Percentiles rank a stretch among this genome's conserved stretches.
These are phyloP conservation scores for Yamadazyma atlantica DNA, from an alignment of 1,139 yeast species.

Conservation along the genomic window DNA sequence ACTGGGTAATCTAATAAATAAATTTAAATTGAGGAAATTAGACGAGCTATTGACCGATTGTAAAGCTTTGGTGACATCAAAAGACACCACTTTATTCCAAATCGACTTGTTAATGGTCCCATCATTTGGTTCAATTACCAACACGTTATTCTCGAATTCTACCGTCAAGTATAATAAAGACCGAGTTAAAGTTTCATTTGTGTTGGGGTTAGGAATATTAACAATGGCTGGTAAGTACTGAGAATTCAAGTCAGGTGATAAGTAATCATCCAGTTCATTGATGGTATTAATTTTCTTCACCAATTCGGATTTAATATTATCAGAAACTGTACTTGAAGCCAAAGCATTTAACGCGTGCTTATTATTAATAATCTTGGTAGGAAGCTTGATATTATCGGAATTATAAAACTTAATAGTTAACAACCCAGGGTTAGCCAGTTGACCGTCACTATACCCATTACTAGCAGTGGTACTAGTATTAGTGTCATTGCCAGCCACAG, in stretches of 20 bases:
- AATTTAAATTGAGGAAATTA: slow-evolving; percentile 60
- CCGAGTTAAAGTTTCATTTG: slow-evolving; percentile 44
- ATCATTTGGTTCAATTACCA: slow-evolving; percentile 75
- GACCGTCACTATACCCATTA: slow-evolving; percentile 10
- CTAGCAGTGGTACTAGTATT: slow-evolving; percentile 3
- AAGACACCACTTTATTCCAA: slow-evolving; percentile 87
- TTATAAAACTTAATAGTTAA: slow-evolving; percentile 68
- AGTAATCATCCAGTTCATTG: slow-evolving; percentile 24
- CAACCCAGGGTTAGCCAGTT: slow-evolving; percentile 55
- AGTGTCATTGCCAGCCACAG: not conserved
- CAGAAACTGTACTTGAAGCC: slow-evolving; percentile 48
- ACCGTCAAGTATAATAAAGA: slow-evolving; percentile 67
- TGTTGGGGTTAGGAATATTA: slow-evolving; percentile 48
- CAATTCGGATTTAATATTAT: slow-evolving; percentile 37
- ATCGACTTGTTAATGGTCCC: slow-evolving; percentile 57
- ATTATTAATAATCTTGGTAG: slow-evolving; percentile 56
- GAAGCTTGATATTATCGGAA: slow-evolving; percentile 60
- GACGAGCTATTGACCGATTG: slow-evolving; percentile 18
- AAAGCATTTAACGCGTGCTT: slow-evolving; percentile 52
- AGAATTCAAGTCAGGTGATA: slow-evolving; percentile 38
- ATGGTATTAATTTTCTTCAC: slow-evolving; percentile 28
- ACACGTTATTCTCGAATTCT: slow-evolving; percentile 79
- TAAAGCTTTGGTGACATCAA: slow-evolving; percentile 75
- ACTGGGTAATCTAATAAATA: slow-evolving; percentile 75
- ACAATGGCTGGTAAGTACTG: slow-evolving; percentile 65